A percentile compares a stretch with the other conserved stretches of the same genome.
phyloP scores from a whole-genome alignment of 2,329 filamentous ascomycete genomes.

The Xylaria polymorpha region DNA sequence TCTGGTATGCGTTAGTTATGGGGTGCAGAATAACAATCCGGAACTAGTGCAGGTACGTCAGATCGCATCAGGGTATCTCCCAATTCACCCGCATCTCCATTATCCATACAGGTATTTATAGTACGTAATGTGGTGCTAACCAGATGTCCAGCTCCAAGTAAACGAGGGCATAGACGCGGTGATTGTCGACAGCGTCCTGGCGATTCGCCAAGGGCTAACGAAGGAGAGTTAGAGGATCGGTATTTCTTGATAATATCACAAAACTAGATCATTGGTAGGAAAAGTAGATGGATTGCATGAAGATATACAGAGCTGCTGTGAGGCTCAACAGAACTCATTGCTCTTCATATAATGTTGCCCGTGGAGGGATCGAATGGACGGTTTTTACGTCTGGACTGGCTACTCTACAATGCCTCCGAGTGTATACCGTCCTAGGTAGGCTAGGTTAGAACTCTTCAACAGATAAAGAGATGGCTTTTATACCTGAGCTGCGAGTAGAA shows the following conservation, averaged over 20 bases:
- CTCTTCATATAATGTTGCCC: neutral
- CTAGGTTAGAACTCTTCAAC: neutral
- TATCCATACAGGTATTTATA: neutral
- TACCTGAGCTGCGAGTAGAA: neutral
- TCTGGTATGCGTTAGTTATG: conserved; percentile 94
- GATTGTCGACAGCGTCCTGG: conserved; percentile 94
- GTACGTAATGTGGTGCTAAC: conserved; percentile 24
- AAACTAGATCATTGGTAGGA: neutral
- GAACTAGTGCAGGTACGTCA: conserved; percentile 81
- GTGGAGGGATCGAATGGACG: neutral
- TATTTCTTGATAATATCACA: neutral
- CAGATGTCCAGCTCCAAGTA: conserved; percentile 76
- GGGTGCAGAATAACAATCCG: conserved; percentile 88
- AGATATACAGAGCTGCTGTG: neutral
- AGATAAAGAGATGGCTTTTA: neutral
- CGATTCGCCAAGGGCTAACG: conserved; percentile 90
- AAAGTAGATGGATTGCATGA: neutral
- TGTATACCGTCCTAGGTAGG: neutral
- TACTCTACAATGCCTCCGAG: neutral
- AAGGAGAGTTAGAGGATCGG: conserved; percentile 42
- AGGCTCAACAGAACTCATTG: neutral
- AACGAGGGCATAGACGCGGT: conserved; percentile 97
- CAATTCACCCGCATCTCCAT: neutral
- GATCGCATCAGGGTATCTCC: neutral
- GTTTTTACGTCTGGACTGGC: neutral